Evolutionary conservation across 2,329 filamentous ascomycete genomes (phyloP).

Genomic region (Thielaviopsis ethacetica): DNA sequence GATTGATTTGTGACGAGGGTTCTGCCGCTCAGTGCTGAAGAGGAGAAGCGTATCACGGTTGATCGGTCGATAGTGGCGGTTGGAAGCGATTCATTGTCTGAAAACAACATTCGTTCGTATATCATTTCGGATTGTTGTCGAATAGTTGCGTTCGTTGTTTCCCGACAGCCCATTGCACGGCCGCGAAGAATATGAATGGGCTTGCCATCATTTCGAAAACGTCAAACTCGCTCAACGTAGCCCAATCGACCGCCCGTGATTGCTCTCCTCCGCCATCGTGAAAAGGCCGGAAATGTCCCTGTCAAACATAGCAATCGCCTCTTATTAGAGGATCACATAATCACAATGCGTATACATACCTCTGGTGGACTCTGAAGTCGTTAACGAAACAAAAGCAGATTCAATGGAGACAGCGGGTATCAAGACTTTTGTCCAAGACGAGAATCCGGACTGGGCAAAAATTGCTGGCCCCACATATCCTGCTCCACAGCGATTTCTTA

Average conservation of each 20-base stretch:
- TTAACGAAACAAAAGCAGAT: constrained; percentile 5
- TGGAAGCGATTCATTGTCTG: not conserved
- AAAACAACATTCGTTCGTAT: not conserved
- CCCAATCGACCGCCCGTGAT: constrained; percentile 27
- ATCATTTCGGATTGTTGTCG: not conserved
- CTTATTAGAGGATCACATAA: not conserved
- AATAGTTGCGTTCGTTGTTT: not conserved
- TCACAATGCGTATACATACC: constrained; percentile 7
- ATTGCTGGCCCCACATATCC: constrained; percentile 9
- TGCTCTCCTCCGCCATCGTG: constrained; percentile 44
- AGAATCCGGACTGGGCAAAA: constrained; percentile 3
- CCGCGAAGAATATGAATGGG: not conserved
- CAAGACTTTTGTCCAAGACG: not conserved
- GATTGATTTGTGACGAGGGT: constrained; percentile 36
- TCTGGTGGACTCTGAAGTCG: constrained; percentile 10
- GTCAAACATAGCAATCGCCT: constrained; percentile 9
- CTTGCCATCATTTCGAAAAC: not conserved
- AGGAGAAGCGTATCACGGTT: constrained; percentile 43
- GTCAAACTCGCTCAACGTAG: constrained; percentile 2
- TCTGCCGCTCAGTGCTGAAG: constrained; percentile 53
- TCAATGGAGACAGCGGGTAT: constrained; percentile 4
- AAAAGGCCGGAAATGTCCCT: constrained; percentile 21
- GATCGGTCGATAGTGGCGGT: not conserved
- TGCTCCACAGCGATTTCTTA: not conserved
- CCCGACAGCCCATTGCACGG: not conserved